A percentile compares a stretch with the other conserved stretches of the same genome.
Conservation (phyloP, 208 protist genomes). For the Leishmania martiniquensis region DNA sequence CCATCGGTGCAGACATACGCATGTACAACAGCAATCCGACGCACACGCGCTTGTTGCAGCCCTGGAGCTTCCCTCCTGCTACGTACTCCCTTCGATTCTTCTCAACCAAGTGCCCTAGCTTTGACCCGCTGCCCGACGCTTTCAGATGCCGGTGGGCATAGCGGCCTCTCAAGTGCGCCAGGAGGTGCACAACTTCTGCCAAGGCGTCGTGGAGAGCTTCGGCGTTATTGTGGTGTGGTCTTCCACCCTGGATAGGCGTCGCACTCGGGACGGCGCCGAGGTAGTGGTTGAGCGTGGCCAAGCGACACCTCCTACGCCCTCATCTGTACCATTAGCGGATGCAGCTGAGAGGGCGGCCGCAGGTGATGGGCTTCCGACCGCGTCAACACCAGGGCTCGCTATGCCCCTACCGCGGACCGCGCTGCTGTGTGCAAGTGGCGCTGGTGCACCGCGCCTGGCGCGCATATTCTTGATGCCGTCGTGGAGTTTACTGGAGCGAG, state of each 20-base stretch:
- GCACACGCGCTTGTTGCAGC: neutral
- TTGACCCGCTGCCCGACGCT: neutral
- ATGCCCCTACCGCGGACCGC: neutral
- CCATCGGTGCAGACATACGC: neutral
- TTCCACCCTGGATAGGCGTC: neutral
- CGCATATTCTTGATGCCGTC: conserved; percentile 30
- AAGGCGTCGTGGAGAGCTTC: conserved; percentile 34
- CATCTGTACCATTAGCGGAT: neutral
- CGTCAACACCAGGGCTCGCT: neutral
- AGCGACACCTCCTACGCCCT: neutral
- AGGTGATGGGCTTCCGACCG: neutral
- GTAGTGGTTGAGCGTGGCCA: neutral
- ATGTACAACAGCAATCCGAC: neutral
- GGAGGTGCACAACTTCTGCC: conserved; percentile 25
- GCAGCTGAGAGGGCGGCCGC: neutral
- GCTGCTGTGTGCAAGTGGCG: neutral
- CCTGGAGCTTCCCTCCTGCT: neutral
- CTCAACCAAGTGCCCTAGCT: neutral
- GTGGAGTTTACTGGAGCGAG: conserved; percentile 35
- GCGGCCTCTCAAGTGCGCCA: conserved; percentile 10
- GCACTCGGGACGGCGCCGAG: neutral
- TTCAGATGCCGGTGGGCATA: neutral
- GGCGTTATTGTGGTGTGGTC: conserved; percentile 11
- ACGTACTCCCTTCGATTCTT: neutral
- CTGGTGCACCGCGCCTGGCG: neutral